These are phyloP conservation scores for Amanita jacksonii DNA, from an alignment of 768 basidiomycete species.

Conservation along the genomic window DNA sequence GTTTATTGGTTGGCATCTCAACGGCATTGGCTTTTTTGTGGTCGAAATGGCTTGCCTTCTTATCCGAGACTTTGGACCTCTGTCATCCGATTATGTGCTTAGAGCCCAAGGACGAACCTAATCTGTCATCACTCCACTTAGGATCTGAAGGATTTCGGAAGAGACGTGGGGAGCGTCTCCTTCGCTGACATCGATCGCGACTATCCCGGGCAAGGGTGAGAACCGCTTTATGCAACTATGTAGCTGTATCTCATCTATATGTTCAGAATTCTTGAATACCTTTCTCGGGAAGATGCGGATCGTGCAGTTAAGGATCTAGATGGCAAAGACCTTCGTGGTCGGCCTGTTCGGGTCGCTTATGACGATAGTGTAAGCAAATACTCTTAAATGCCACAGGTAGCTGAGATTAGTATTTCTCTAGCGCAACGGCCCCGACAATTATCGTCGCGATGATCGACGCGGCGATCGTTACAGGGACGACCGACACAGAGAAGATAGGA, in stretches of 20 bases:
- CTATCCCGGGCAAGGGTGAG: conserved; percentile 78
- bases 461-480: conserved; percentile 49
- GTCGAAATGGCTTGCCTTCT: conserved; percentile 6
- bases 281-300: conserved; percentile 83
- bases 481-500: conserved; percentile 43
- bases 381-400: not conserved
- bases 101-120: conserved; percentile 29
- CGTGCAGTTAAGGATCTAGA: conserved; percentile 85
- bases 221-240: conserved; percentile 1
- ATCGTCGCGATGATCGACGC: conserved; percentile 66
- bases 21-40: conserved; percentile 5
- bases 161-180: conserved; percentile 86
- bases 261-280: conserved; percentile 80
- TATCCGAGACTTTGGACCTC: conserved; percentile 12
- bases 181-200: conserved; percentile 95
- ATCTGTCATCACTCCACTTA: conserved; percentile 41
- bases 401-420: conserved; percentile 17
- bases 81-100: conserved; percentile 17
- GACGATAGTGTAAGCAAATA: conserved; percentile 46
- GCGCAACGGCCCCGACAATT: conserved; percentile 65
- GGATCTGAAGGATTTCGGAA: conserved; percentile 98
- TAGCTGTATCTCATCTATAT: not conserved
- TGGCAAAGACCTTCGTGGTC: conserved; percentile 80
- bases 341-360: conserved; percentile 61
- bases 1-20: conserved; percentile 8